Evolutionary conservation across 345 rosid species (phyloP).

Genomic region (Passiflora organensis): DNA sequence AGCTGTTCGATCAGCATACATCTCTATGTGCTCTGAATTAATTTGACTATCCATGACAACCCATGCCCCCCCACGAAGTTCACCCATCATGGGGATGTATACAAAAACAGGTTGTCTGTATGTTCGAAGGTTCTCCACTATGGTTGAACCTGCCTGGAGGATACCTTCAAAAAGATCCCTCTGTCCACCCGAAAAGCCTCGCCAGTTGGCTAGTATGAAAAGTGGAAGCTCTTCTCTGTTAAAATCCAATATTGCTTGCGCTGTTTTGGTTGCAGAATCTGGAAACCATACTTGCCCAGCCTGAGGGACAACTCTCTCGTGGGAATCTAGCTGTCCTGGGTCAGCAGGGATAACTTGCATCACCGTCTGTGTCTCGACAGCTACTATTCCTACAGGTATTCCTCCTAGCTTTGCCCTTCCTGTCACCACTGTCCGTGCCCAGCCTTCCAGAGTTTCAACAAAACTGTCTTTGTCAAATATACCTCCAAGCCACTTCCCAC

Average conservation of each 20-base stretch:
- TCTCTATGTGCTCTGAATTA: conserved; percentile 88
- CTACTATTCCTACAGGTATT: conserved; percentile 94
- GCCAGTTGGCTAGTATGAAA: conserved; percentile 97
- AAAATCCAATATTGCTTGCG: conserved; percentile 95
- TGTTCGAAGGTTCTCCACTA: conserved; percentile 93
- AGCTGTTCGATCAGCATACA: conserved; percentile 95
- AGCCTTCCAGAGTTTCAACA: conserved; percentile 89
- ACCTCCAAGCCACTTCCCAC: conserved; percentile 90
- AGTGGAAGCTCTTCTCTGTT: conserved; percentile 91
- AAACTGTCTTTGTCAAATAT: conserved; percentile 94
- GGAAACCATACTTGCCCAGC: conserved; percentile 99
- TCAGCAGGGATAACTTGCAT: conserved; percentile 99
- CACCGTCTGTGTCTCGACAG: conserved; percentile 97
- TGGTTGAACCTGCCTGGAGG: conserved; percentile 98
- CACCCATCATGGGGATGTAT: conserved; percentile 97
- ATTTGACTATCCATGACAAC: conserved; percentile 95
- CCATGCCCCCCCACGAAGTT: conserved; percentile 99
- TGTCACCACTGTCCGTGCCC: conserved; percentile 99
- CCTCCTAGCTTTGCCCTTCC: conserved; percentile 99
- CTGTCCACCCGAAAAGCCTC: conserved; percentile 99
- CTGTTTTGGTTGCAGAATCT: conserved; percentile 95
- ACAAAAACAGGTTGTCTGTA: conserved; percentile 97
- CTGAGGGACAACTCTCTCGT: conserved; percentile 96
- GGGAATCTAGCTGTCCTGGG: conserved; percentile 99
- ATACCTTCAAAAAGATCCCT: conserved; percentile 98